Conservation (phyloP, 352 stramenopile genomes). For the Phytophthora megakarya region DNA sequence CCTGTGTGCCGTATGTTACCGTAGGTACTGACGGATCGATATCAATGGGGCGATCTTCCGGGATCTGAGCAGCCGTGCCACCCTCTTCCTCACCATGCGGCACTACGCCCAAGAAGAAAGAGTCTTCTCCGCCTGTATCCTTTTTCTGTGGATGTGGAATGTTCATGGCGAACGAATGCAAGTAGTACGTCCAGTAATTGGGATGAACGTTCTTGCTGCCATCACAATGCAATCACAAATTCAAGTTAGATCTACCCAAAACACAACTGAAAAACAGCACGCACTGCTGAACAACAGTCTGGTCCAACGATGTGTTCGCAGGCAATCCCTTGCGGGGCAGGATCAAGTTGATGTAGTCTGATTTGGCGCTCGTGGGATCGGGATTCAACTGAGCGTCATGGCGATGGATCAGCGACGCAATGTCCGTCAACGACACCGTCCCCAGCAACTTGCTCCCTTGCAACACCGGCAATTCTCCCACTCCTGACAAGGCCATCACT, state of each 20-base stretch:
- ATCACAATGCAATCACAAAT: not conserved
- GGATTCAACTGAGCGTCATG: slow-evolving; percentile 56
- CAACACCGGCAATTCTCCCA: slow-evolving; percentile 71
- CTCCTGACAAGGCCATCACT: slow-evolving; percentile 75
- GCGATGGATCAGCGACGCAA: slow-evolving; percentile 74
- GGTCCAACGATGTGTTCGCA: slow-evolving; percentile 64
- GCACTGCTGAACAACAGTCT: slow-evolving; percentile 46
- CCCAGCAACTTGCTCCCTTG: slow-evolving; percentile 71
- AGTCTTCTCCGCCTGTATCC: slow-evolving; percentile 89
- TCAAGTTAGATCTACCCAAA: slow-evolving; percentile 4
- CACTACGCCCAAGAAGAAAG: slow-evolving; percentile 91
- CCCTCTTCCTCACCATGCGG: slow-evolving; percentile 47
- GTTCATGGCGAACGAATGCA: slow-evolving; percentile 76
- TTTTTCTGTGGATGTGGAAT: slow-evolving; percentile 81
- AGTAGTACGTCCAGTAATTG: slow-evolving; percentile 65
- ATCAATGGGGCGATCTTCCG: slow-evolving; percentile 28
- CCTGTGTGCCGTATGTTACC: slow-evolving; percentile 44
- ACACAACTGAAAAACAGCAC: not conserved
- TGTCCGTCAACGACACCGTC: slow-evolving; percentile 82
- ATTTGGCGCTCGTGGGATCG: slow-evolving; percentile 79
- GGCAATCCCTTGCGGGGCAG: slow-evolving; percentile 80
- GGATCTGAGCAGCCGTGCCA: slow-evolving; percentile 27
- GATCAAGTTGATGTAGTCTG: slow-evolving; percentile 90
- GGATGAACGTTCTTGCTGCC: slow-evolving; percentile 32
- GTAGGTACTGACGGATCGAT: slow-evolving; percentile 29